Conservation (phyloP, 805 yeast species). For the Candida parachauliodes region DNA sequence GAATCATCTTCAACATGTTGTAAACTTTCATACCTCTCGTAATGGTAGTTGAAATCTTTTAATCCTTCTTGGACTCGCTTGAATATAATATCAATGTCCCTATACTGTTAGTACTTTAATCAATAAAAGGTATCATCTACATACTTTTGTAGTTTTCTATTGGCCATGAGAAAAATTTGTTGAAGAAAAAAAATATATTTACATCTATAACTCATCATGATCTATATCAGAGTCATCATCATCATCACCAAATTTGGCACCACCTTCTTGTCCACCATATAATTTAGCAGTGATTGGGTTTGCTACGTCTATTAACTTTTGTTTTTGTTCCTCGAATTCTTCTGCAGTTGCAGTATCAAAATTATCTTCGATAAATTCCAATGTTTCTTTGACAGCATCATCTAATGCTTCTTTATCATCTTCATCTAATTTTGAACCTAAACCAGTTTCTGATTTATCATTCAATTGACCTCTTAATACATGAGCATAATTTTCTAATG, state of each 20-base stretch:
- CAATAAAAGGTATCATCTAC: constrained; percentile 12
- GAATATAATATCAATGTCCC: constrained; percentile 41
- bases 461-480: constrained; percentile 43
- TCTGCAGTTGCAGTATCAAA: constrained; percentile 84
- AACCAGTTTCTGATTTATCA: constrained; percentile 37
- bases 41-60: constrained; percentile 43
- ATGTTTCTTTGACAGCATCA: constrained; percentile 83
- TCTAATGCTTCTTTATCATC: constrained; percentile 86
- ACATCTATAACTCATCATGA: constrained; percentile 34
- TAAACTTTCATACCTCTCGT: constrained; percentile 38
- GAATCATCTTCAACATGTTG: constrained; percentile 21
- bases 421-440: constrained; percentile 78
- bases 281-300: constrained; percentile 91
- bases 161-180: constrained; percentile 19
- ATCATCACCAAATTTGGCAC: constrained; percentile 38
- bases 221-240: constrained; percentile 43
- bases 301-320: constrained; percentile 70
- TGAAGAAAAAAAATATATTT: no score
- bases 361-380: constrained; percentile 82
- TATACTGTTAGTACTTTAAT: constrained; percentile 10
- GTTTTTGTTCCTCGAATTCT: constrained; percentile 91
- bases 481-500: constrained; percentile 44
- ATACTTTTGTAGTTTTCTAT: constrained; percentile 36
- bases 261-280: constrained; percentile 39
- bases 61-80: constrained; percentile 44